Percentiles rank a stretch among this genome's conserved stretches.
Conservation (phyloP, 148 eudicot species). For the Arctostaphylos glauca region DNA sequence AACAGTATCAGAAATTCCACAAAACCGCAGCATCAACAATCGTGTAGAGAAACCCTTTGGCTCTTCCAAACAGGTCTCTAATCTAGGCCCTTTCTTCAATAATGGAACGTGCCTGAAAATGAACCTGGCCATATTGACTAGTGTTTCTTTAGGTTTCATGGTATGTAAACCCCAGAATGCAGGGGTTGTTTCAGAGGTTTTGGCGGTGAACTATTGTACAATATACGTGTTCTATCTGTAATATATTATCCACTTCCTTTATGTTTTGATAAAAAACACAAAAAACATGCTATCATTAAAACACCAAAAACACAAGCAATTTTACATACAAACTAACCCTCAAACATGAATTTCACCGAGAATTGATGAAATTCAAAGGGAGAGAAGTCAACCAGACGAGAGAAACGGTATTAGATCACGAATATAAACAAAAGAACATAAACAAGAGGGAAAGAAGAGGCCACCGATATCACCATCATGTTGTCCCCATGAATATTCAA, state of each 20-base stretch:
- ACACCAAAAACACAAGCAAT: too few species aligned
- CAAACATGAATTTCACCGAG: too few species aligned
- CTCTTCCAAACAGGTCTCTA: conserved; percentile 46
- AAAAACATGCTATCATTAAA: too few species aligned
- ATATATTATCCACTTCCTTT: neutral
- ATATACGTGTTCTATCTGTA: neutral
- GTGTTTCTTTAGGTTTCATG: neutral
- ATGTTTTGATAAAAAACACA: too few species aligned
- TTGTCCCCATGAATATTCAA: too few species aligned
- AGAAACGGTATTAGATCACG: too few species aligned
- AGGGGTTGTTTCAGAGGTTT: neutral
- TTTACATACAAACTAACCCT: too few species aligned
- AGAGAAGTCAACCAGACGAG: too few species aligned
- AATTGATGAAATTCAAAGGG: too few species aligned
- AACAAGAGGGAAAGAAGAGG: too few species aligned
- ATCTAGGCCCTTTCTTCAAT: conserved; percentile 46
- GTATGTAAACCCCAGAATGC: conserved; percentile 6
- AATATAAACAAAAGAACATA: too few species aligned
- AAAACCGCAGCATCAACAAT: conserved; percentile 59
- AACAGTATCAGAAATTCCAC: conserved; percentile 30
- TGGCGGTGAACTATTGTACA: neutral
- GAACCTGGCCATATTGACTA: conserved; percentile 22
- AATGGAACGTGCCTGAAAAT: conserved; percentile 52
- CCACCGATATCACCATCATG: too few species aligned
- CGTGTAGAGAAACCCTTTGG: conserved; percentile 46